Evolutionary conservation across 2,329 filamentous ascomycete species (phyloP), one percentile per base, ranked within the genome.

Genomic region (Pseudogymnoascus sp.): DNA sequence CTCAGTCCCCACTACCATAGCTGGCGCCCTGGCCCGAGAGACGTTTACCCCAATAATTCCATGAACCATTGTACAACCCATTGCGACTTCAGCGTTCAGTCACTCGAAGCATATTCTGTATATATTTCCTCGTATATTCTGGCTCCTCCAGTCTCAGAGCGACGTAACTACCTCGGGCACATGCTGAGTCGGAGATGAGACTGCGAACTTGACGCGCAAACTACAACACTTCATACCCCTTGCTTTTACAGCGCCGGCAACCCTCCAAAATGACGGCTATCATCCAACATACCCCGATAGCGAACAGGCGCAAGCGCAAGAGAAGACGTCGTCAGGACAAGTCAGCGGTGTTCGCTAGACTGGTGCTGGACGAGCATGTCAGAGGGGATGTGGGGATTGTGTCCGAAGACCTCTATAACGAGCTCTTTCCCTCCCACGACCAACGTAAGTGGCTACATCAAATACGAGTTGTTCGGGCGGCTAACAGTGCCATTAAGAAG

Each of bases 381-480:
- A 90, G 88, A 76, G 91, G 90, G 62, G 91, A 96, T 72, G 82
- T 93, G 66, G 95, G 92, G 67, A 84, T 95, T 67, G 76, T 97
- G 62, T 96, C 93, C 11, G 88, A 91, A 70, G 91, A 96, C 74
- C 81, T 99, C 61, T 91, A 93, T 71, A 80, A 82, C 56, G 89
- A 96, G 72, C 82, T 97, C 61, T 92, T 96, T 76, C 86, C 90
- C 66, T 78, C 85, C 69, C 71, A 82, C 69, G 76, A 76, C 68
- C 70, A 79, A 72, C 74, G 83, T 86, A 74, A 75, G 82, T 80
- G 69, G 70, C 24, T 60, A 16, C 60, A 33, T 61, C 35, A 21
- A 6, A 50, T 61, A 59, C 66, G 65, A 44, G 68, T 64, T 59
- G 62, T 68, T 50, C 64, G n/a, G 59, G 68, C 65, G 61, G 70